A percentile compares a stretch with the other conserved stretches of the same genome.
Conservation (phyloP, 148 eudicot species). For the Silene latifolia region DNA sequence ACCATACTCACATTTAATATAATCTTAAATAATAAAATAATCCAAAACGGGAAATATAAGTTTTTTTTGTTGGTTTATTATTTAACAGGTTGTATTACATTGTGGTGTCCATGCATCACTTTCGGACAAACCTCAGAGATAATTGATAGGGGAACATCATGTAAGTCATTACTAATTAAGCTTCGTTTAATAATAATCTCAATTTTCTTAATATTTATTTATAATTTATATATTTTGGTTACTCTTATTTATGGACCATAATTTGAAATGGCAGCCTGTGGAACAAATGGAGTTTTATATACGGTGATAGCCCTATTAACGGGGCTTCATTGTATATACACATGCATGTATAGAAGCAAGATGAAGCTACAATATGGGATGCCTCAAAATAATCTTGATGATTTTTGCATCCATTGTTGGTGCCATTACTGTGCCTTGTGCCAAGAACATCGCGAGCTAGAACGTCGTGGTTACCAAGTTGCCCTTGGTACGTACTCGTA, state of each 20-base stretch:
- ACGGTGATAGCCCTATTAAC: slow-evolving; percentile 8
- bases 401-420: slow-evolving; percentile 32
- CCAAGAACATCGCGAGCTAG: slow-evolving; percentile 40
- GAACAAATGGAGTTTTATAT: slow-evolving; percentile 26
- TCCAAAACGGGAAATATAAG: too few species aligned
- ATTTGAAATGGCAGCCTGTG: slow-evolving; percentile 25
- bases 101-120: slow-evolving; percentile 56
- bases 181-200: too few species aligned
- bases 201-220: not conserved
- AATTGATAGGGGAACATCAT: slow-evolving; percentile 37
- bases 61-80: too few species aligned
- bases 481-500: slow-evolving; percentile 21
- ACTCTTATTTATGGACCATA: too few species aligned
- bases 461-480: slow-evolving; percentile 30
- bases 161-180: slow-evolving; percentile 22
- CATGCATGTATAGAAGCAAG: slow-evolving; percentile 36
- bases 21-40: too few species aligned
- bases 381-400: slow-evolving; percentile 14
- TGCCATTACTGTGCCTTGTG: slow-evolving; percentile 38
- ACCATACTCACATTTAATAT: too few species aligned
- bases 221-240: not conserved
- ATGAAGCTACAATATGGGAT: slow-evolving; percentile 32
- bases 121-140: slow-evolving; percentile 45
- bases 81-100: slow-evolving; percentile 44
- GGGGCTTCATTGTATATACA: slow-evolving; percentile 27